A percentile compares a stretch with the other conserved stretches of the same genome.
Conservation (phyloP, 768 basidiomycete genomes). For the Paxillus rubicundulus region DNA sequence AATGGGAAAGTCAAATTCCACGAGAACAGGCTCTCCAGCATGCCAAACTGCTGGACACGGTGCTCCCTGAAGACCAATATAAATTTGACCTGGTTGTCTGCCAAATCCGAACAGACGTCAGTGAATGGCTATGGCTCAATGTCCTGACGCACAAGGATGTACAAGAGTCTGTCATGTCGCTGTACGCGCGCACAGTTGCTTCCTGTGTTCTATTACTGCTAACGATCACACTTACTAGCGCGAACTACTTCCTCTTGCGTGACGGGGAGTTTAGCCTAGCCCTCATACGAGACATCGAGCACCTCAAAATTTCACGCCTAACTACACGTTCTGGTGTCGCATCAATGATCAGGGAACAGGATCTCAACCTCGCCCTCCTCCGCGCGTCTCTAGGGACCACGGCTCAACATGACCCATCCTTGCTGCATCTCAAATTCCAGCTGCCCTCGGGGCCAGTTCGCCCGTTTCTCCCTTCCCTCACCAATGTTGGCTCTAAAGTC, state of each 20-base stretch:
- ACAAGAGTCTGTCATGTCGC: slow-evolving; percentile 77
- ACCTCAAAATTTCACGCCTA: slow-evolving; percentile 75
- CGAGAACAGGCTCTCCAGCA: slow-evolving; percentile 62
- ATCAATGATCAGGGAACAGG: slow-evolving; percentile 86
- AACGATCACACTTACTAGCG: slow-evolving; percentile 43
- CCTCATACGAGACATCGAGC: slow-evolving; percentile 83
- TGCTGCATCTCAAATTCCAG: slow-evolving; percentile 70
- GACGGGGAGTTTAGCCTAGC: slow-evolving; percentile 87
- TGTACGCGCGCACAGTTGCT: slow-evolving; percentile 55
- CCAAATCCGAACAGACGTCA: slow-evolving; percentile 74
- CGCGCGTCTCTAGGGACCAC: slow-evolving; percentile 86
- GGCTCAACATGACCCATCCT: slow-evolving; percentile 80
- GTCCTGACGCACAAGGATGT: slow-evolving; percentile 82
- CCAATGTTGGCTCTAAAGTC: slow-evolving; percentile 28
- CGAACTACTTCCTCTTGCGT: slow-evolving; percentile 82
- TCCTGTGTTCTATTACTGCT: slow-evolving; percentile 5
- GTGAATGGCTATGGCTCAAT: slow-evolving; percentile 94
- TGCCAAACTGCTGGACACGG: slow-evolving; percentile 58
- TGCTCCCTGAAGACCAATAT: slow-evolving; percentile 74
- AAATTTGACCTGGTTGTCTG: slow-evolving; percentile 72
- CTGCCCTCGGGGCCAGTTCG: slow-evolving; percentile 81
- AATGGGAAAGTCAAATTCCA: slow-evolving; percentile 78
- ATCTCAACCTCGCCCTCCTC: slow-evolving; percentile 81
- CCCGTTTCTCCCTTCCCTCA: slow-evolving; percentile 75
- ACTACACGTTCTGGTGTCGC: slow-evolving; percentile 60